These are phyloP conservation scores for Debaryomycetaceae sp. DNA, from an alignment of 1,139 yeast genomes.

Conservation along the genomic window DNA sequence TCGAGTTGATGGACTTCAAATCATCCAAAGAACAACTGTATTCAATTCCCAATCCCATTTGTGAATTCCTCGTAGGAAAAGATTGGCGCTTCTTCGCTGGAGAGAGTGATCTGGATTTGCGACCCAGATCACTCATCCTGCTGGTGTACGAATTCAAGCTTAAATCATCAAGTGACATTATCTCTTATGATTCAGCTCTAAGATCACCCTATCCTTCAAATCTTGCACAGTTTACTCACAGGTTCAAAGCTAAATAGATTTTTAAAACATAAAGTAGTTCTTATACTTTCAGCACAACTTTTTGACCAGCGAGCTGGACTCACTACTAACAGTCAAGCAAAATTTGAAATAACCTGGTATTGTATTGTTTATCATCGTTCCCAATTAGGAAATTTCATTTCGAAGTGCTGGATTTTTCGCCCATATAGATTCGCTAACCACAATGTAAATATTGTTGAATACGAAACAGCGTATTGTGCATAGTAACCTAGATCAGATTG, in stretches of 20 bases:
- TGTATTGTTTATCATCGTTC: slow-evolving; percentile 8
- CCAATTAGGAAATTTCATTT: slow-evolving; percentile 8
- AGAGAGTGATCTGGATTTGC: slow-evolving; percentile 30
- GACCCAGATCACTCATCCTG: slow-evolving; percentile 7
- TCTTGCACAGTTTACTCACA: background rate
- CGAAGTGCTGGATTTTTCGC: background rate
- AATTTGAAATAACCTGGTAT: background rate
- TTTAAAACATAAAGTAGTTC: background rate
- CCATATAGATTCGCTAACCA: background rate
- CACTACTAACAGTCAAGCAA: background rate
- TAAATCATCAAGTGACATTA: slow-evolving; percentile 21
- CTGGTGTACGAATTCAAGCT: slow-evolving; percentile 5
- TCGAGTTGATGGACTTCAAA: slow-evolving; percentile 16
- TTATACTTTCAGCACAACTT: background rate
- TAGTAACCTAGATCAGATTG: background rate
- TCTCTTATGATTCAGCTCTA: slow-evolving; percentile 1
- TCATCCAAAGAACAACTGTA: slow-evolving; percentile 15
- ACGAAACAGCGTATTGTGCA: background rate
- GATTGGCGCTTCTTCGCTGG: slow-evolving; percentile 27
- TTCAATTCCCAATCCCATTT: slow-evolving; percentile 6
- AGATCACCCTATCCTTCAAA: background rate
- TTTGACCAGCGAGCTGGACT: background rate
- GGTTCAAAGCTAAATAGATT: background rate
- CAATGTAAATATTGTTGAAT: background rate
- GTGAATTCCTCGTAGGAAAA: slow-evolving; percentile 23